Percentiles rank a stretch among this genome's conserved stretches.
phyloP scores from a whole-genome alignment of 345 rosid genomes.

The Noccaea caerulescens region DNA sequence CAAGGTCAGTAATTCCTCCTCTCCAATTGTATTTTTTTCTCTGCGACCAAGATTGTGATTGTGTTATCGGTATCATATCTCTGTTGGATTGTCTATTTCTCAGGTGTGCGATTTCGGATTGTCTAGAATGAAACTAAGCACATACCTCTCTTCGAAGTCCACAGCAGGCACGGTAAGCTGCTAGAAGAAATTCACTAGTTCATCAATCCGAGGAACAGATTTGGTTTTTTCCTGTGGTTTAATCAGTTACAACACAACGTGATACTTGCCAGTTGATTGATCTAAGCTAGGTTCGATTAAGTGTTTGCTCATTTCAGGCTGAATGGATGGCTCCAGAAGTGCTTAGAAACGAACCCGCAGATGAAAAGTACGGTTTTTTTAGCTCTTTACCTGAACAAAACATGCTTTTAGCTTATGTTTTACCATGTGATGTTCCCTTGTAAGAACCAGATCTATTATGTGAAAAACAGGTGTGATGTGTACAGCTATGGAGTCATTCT shows the following conservation, averaged over 20 bases:
- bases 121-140: slow-evolving; percentile 89
- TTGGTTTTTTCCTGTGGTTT: not conserved
- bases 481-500: slow-evolving; percentile 91
- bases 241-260: not conserved
- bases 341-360: slow-evolving; percentile 92
- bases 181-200: slow-evolving; percentile 15
- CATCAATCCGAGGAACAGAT: slow-evolving; percentile 11
- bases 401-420: slow-evolving; percentile 5
- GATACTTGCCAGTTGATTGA: not conserved
- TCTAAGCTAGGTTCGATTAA: not conserved
- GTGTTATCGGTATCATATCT: slow-evolving; percentile 27
- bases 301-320: slow-evolving; percentile 58
- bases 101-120: slow-evolving; percentile 95
- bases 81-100: not conserved
- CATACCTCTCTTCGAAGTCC: slow-evolving; percentile 91
- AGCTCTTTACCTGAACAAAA: not conserved
- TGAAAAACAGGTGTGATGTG: slow-evolving; percentile 80
- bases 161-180: slow-evolving; percentile 92
- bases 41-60: not conserved
- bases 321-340: slow-evolving; percentile 99
- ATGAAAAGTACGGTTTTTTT: slow-evolving; percentile 71
- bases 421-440: not conserved
- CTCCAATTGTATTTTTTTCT: not conserved
- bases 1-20: slow-evolving; percentile 56
- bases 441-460: slow-evolving; percentile 12